Conservation (phyloP, 352 stramenopile species). For the Globisporangium camurandrum region DNA sequence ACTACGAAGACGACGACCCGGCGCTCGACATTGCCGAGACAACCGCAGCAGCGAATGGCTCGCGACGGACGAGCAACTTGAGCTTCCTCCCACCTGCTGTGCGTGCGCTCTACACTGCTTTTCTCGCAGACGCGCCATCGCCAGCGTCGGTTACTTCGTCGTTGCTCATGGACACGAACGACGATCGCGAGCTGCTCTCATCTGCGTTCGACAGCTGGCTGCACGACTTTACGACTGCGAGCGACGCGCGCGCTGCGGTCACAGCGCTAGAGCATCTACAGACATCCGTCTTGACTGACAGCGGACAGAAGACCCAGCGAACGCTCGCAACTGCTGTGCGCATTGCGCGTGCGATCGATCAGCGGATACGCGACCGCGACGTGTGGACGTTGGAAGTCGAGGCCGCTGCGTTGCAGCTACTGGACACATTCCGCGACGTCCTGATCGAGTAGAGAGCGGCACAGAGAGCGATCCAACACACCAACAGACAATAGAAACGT, state of each 20-base stretch:
- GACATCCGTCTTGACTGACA: too few relatives aligned
- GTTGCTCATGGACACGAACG: too few relatives aligned
- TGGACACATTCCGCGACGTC: conserved; percentile 29
- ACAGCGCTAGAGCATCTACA: too few relatives aligned
- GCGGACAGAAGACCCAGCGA: too few relatives aligned
- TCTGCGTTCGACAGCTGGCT: conserved; percentile 43
- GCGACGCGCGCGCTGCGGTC: conserved; percentile 18
- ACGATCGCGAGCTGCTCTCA: conserved; percentile 21
- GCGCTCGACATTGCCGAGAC: conserved; percentile 2
- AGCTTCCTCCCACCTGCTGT: conserved; percentile 34
- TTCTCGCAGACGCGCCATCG: conserved; percentile 5
- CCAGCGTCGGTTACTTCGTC: too few relatives aligned
- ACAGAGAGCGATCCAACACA: neutral
- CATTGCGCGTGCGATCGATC: conserved; percentile 27
- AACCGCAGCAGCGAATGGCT: neutral
- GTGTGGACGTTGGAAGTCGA: conserved; percentile 32
- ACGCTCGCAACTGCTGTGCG: conserved; percentile 30
- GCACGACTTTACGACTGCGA: conserved; percentile 31
- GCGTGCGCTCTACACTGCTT: conserved; percentile 24
- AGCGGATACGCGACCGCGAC: conserved; percentile 25
- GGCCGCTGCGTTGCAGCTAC: conserved; percentile 23
- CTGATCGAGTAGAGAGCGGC: conserved; percentile 12
- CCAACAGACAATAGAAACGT: neutral
- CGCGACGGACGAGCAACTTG: conserved; percentile 16
- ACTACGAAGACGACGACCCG: conserved; percentile 14